Evolutionary conservation across 768 basidiomycete genomes (phyloP).

Genomic region (Pleurotus giganteus): DNA sequence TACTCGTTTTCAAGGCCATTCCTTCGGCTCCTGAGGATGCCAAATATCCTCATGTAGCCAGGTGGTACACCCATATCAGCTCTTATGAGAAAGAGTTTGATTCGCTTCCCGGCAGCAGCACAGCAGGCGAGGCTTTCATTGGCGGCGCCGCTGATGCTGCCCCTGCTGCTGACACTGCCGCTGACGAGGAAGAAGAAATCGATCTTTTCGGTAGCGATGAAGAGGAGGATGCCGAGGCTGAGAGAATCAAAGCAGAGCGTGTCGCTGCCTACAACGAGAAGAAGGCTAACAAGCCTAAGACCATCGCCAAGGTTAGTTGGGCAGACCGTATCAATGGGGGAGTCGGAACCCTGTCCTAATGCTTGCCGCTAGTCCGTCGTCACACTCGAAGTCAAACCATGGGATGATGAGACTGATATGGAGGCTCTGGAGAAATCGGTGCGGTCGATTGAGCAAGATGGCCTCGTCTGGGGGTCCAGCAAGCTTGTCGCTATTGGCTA

Average conservation of each 20-base stretch:
- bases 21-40: conserved; percentile 61
- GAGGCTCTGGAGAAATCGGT: conserved; percentile 77
- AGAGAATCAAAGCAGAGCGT: conserved; percentile 87
- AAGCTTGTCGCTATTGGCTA: conserved; percentile 93
- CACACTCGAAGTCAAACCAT: conserved; percentile 97
- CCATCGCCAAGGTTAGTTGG: conserved; percentile 80
- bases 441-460: conserved; percentile 82
- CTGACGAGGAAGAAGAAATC: conserved; percentile 71
- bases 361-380: conserved; percentile 76
- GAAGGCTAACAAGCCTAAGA: conserved; percentile 90
- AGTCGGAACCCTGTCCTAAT: background rate
- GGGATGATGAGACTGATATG: conserved; percentile 99
- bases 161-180: conserved; percentile 38
- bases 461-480: conserved; percentile 94
- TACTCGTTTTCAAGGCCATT: conserved; percentile 85
- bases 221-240: conserved; percentile 82
- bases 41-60: conserved; percentile 67
- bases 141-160: conserved; percentile 46
- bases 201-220: conserved; percentile 90
- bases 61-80: conserved; percentile 95
- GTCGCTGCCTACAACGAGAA: conserved; percentile 90
- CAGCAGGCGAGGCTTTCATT: conserved; percentile 72
- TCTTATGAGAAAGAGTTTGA: conserved; percentile 80
- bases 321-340: background rate
- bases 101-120: conserved; percentile 82